Evolutionary conservation across 1,284 basidiomycete species (phyloP), one percentile per base, ranked within the genome.

Genomic region (Bjerkandera adusta): DNA sequence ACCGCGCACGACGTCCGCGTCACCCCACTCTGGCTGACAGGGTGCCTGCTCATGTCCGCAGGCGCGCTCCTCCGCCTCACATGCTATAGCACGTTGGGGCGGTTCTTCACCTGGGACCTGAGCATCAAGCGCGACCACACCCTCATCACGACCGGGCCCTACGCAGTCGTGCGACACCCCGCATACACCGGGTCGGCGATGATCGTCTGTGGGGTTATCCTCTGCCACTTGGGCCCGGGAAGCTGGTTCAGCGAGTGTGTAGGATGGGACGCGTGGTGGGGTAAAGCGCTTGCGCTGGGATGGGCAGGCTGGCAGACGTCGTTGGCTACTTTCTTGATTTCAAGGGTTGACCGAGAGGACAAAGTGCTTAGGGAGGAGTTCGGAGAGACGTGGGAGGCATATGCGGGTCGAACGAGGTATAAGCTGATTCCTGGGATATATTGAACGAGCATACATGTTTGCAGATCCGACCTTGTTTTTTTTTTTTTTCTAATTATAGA

Each of bases 101-200:
- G 46, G 15, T 52, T 52, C 48, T 59, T 59, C 56, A 59, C 58
- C 15, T 59, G 53, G 51, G 43, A 55, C 38, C 45, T 59, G 13
- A 47, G 55, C 16, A 39, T 59, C 37, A 49, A 45, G 21, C 45
- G 52, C 20, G 51, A 49, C 34, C 56, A 57, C 38, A 36, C 40
- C 42, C 56, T 59, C 25, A 51, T 59, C 45, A 57, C 53, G 12
- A 49, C 46, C 34, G 58, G 58, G n/a, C 58, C 58, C 30, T 59
- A 58, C 49, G 29, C 54, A 12, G 20, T 56, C 52, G 56, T 58
- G 3, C 58, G 57, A 15, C 58, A 59, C 36, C 58, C 58, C 30
- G 50, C 51, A 43, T 59, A 59, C 52, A 53, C 50, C 11, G 55
- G 53, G 7, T 44, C 50, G 29, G 43, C 44, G 26, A 43, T 57